Evolutionary conservation across 441 rosid genomes (phyloP), one percentile per base, ranked within the genome.

Genomic region (Theobroma grandiflorum): DNA sequence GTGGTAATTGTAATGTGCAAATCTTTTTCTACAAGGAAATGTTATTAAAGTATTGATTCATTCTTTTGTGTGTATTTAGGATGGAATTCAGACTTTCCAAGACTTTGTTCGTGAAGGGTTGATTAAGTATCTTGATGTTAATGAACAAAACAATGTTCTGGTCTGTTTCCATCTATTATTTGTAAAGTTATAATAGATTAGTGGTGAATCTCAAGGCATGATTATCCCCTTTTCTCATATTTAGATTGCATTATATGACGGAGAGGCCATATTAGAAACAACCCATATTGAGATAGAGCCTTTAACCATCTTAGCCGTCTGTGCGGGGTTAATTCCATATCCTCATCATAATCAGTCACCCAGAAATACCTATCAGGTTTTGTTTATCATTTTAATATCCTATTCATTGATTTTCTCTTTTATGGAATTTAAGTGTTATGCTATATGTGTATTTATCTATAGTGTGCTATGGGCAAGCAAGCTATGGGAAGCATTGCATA

Each of bases 401-500:
- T 0, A 26, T 26, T 26, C 31, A 26, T 26, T 42, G 82, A 74
- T 78, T 62, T 16, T 76, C 72, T 59, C 31, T 26, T 26, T 26
- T 26, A 26, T 26, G 31, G 31, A 0, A 26, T 26, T 26, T 26
- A 26, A 26, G 31, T 26, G 31, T 26, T 26, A 26, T 26, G 31
- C 49, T 70, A 74, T 72, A 35, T 64, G 71, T 63, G 72, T 72
- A 42, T 80, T 55, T 72, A 35, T 78, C 49, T 83, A 73, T 84
- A 97, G 99, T 97, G 99, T 87, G 98, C 99, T 72, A 97, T 97
- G 99, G 99, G 99, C 78, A 97, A 97, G 90, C 99, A 97, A 90
- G 98, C 99, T n/a, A 97, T 97, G 99, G 99, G 99, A 79, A 97
- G 93, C 83, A 92, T 97, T 78, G 98, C 99, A 68, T 94, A 92